Evolutionary conservation across 129 eudicot species (phyloP), one percentile per base, ranked within the genome.

Genomic region (Deinandra increscens): DNA sequence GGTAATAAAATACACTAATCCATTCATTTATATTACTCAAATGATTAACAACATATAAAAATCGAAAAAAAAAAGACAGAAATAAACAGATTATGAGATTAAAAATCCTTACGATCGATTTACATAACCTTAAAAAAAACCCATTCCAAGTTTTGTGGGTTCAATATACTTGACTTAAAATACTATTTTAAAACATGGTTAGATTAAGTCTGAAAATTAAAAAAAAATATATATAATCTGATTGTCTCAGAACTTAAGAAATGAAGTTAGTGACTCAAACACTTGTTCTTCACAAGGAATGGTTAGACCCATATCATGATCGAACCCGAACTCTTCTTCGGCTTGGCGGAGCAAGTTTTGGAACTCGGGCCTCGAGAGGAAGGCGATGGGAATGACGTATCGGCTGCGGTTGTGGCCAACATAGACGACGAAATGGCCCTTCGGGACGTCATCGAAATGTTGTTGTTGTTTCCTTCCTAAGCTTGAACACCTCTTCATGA

Each of bases 311-410:
- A 81, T 90, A 19, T 90, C 97, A 20, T 90, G 95, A 76, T 82
- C 91, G 37, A 90, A 90, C 51, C 97, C 97, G 20, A 90, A 90
- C 66, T 90, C 94, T 29, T 90, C 97, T 62, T 87, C 97, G 18
- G 97, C 97, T 26, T 81, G 86, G 46, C 74, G 86, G 5, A 90
- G 85, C 29, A 90, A 88, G 69, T 23, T 84, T 50, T 78, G 91
- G 50, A 90, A 90, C 37, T 90, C 88, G 2, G 91, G 94, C 11
- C 75, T 44, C 6, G 60, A 75, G 60, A 90, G 44, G 81, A 86
- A 78, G 6, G 90, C 71, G 36, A 90, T 90, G 1, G 97, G 97
- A 0, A 90, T 86, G 38, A 90, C 84, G 74, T 86, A 86, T 61
- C 97, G 77, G 68, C 77, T 84, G 13, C 97, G 69, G 74, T 79